Conservation (phyloP, 192 early-diverging fungal species). For the Mortierella antarctica region DNA sequence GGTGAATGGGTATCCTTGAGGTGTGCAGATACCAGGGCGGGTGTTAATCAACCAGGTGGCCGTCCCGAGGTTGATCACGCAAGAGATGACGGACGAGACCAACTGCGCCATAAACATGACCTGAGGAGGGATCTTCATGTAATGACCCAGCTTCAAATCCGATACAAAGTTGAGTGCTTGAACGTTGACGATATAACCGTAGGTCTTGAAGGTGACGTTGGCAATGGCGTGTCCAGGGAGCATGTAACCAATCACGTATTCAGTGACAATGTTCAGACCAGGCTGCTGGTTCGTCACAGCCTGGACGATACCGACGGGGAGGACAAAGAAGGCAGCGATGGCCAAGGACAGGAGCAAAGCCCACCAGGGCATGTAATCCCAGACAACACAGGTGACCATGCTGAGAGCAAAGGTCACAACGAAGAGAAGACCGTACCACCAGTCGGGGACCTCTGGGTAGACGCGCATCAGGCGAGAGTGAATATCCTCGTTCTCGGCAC, state of each 20-base stretch:
- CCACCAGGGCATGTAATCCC: conserved; percentile 78
- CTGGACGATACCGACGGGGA: conserved; percentile 84
- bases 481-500: conserved; percentile 63
- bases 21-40: conserved; percentile 52
- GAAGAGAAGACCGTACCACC: conserved; percentile 63
- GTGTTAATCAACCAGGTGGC: conserved; percentile 55
- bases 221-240: conserved; percentile 81
- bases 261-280: conserved; percentile 82
- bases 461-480: conserved; percentile 71
- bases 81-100: conserved; percentile 63
- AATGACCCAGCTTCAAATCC: conserved; percentile 81
- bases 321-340: conserved; percentile 68
- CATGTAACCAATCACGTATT: conserved; percentile 84
- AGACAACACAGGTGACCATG: conserved; percentile 57
- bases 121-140: conserved; percentile 73
- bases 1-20: conserved; percentile 49
- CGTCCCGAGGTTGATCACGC: conserved; percentile 60
- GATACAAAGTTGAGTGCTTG: conserved; percentile 75
- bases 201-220: conserved; percentile 86
- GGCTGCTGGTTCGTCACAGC: conserved; percentile 79
- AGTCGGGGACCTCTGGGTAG: conserved; percentile 74
- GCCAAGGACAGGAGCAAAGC: conserved; percentile 67
- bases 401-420: conserved; percentile 48
- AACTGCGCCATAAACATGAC: conserved; percentile 70
- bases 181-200: conserved; percentile 76